Evolutionary conservation across 768 basidiomycete genomes (phyloP).

Genomic region (Amanita polypyramis): DNA sequence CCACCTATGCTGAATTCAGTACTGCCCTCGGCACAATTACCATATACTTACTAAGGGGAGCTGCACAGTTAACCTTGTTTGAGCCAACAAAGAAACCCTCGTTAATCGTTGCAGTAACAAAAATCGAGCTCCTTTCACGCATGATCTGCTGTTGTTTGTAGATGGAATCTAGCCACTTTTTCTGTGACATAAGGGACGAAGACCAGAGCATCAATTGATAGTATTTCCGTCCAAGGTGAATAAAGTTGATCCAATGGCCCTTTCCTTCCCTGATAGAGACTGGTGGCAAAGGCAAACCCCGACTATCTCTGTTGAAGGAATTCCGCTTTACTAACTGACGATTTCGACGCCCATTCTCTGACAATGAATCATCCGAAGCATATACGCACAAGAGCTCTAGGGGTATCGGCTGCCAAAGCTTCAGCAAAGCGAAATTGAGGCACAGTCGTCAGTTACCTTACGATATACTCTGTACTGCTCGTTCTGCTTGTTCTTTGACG

Average conservation of each 20-base stretch:
- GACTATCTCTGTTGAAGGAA: conserved; percentile 28
- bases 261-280: conserved; percentile 53
- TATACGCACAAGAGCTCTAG: conserved; percentile 83
- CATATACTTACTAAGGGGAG: conserved; percentile 64
- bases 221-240: conserved; percentile 86
- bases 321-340: conserved; percentile 36
- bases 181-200: conserved; percentile 69
- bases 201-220: conserved; percentile 92
- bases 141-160: conserved; percentile 80
- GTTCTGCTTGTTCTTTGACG: conserved; percentile 72
- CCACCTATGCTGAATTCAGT: conserved; percentile 38
- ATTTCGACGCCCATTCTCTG: conserved; percentile 22
- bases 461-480: conserved; percentile 93
- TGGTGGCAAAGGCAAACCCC: conserved; percentile 30
- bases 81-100: conserved; percentile 81
- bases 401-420: conserved; percentile 70
- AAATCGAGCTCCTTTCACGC: conserved; percentile 75
- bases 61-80: conserved; percentile 91
- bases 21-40: background rate
- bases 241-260: conserved; percentile 86
- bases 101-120: conserved; percentile 76
- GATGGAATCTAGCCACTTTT: conserved; percentile 92
- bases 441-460: conserved; percentile 46
- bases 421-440: background rate
- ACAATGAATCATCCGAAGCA: conserved; percentile 54